Conservation (phyloP, 805 yeast genomes). For the Torulaspora indica region DNA sequence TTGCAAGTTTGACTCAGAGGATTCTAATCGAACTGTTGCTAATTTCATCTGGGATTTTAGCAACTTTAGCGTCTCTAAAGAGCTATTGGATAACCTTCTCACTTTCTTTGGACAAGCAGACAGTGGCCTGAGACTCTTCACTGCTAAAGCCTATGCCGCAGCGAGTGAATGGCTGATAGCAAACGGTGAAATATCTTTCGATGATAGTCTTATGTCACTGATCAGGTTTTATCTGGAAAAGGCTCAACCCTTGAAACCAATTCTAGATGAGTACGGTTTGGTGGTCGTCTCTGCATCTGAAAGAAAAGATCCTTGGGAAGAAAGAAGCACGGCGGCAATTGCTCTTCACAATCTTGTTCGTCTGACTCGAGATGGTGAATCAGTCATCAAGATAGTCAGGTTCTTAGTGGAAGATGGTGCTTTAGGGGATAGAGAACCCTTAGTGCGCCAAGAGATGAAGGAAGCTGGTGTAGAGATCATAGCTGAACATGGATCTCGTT, state of each 20-base stretch:
- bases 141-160: conserved; percentile 60
- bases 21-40: conserved; percentile 59
- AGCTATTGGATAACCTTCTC: conserved; percentile 44
- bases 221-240: conserved; percentile 53
- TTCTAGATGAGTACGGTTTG: conserved; percentile 75
- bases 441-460: conserved; percentile 76
- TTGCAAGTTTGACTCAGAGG: conserved; percentile 68
- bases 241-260: conserved; percentile 70
- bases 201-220: conserved; percentile 41
- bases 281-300: conserved; percentile 56
- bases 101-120: conserved; percentile 51
- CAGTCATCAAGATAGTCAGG: conserved; percentile 51
- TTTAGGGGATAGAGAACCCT: conserved; percentile 65
- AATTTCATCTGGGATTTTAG: conserved; percentile 83
- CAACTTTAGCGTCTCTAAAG: conserved; percentile 37
- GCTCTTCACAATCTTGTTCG: conserved; percentile 56
- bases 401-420: conserved; percentile 62
- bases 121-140: conserved; percentile 65
- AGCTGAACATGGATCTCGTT: conserved; percentile 55
- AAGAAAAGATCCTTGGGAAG: conserved; percentile 77
- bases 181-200: conserved; percentile 29
- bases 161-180: conserved; percentile 45
- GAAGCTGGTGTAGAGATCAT: conserved; percentile 83
- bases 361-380: conserved; percentile 30
- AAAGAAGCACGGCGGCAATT: conserved; percentile 75